phyloP scores from a whole-genome alignment of 805 yeast species.

The Yamadazyma endophytica region DNA sequence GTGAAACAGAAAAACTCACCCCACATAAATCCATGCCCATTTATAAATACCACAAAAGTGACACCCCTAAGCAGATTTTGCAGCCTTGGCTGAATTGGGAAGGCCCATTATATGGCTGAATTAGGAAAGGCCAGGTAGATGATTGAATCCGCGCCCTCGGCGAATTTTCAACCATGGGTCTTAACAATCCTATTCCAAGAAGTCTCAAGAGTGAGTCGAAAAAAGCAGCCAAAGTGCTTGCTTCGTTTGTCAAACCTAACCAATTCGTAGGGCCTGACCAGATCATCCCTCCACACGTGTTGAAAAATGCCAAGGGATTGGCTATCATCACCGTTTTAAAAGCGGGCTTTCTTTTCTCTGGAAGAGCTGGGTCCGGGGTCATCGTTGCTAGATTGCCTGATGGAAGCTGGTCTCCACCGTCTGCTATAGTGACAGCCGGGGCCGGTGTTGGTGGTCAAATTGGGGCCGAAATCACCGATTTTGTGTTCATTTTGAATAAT shows the following conservation, averaged over 20 bases:
- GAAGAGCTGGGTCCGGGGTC: conserved; percentile 96
- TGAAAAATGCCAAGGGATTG: conserved; percentile 87
- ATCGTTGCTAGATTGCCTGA: conserved; percentile 92
- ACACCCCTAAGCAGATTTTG: no score
- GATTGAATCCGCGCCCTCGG: neutral
- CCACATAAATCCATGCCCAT: no score
- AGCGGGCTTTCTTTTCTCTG: conserved; percentile 94
- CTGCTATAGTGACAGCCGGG: conserved; percentile 93
- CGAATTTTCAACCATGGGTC: conserved; percentile 37
- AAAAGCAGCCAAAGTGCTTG: conserved; percentile 88
- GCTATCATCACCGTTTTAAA: conserved; percentile 91
- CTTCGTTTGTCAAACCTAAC: conserved; percentile 91
- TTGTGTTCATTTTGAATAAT: conserved; percentile 86
- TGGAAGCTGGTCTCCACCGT: conserved; percentile 96
- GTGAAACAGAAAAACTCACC: no score
- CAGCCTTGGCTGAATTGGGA: no score
- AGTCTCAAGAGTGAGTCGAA: conserved; percentile 83
- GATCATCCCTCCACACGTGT: conserved; percentile 83
- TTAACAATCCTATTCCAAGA: conserved; percentile 94
- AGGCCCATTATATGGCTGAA: no score
- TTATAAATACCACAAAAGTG: no score
- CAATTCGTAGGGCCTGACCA: conserved; percentile 85
- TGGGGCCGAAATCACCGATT: conserved; percentile 95
- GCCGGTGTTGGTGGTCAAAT: conserved; percentile 99
- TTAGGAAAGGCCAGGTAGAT: no score